phyloP scores from a whole-genome alignment of 2,329 filamentous ascomycete species.

The Coniochaeta prunicola region DNA sequence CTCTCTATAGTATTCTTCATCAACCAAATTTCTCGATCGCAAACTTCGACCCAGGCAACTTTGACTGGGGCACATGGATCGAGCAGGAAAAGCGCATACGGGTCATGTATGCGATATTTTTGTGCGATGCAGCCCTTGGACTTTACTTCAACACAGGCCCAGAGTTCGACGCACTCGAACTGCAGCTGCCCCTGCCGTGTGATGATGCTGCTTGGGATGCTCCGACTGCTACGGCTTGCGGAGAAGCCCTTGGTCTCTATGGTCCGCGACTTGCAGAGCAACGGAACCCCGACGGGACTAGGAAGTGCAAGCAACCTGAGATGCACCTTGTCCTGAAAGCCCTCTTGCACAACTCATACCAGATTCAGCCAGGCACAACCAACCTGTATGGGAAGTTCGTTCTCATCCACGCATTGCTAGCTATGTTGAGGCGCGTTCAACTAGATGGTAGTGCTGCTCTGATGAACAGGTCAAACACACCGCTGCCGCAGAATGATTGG shows the following conservation, averaged over 20 bases:
- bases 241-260: conserved; percentile 55
- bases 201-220: conserved; percentile 73
- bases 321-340: conserved; percentile 54
- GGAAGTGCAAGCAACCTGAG: conserved; percentile 56
- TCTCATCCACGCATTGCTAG: conserved; percentile 60
- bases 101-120: conserved; percentile 56
- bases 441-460: conserved; percentile 27
- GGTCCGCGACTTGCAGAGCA: conserved; percentile 47
- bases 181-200: conserved; percentile 60
- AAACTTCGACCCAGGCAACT: conserved; percentile 40
- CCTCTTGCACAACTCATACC: conserved; percentile 49
- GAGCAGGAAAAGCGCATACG: conserved; percentile 64
- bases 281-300: conserved; percentile 55
- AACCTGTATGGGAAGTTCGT: conserved; percentile 71
- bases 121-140: conserved; percentile 57
- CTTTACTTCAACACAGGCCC: conserved; percentile 66
- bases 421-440: conserved; percentile 45
- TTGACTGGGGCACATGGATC: conserved; percentile 61
- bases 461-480: conserved; percentile 40
- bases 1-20: conserved; percentile 53
- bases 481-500: conserved; percentile 53
- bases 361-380: conserved; percentile 57
- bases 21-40: conserved; percentile 42
- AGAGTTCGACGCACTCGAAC: conserved; percentile 55
- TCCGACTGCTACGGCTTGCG: conserved; percentile 48